A percentile compares a stretch with the other conserved stretches of the same genome.
These are phyloP conservation scores for Moelleriella libera DNA, from an alignment of 2,329 filamentous ascomycete genomes.

Conservation along the genomic window DNA sequence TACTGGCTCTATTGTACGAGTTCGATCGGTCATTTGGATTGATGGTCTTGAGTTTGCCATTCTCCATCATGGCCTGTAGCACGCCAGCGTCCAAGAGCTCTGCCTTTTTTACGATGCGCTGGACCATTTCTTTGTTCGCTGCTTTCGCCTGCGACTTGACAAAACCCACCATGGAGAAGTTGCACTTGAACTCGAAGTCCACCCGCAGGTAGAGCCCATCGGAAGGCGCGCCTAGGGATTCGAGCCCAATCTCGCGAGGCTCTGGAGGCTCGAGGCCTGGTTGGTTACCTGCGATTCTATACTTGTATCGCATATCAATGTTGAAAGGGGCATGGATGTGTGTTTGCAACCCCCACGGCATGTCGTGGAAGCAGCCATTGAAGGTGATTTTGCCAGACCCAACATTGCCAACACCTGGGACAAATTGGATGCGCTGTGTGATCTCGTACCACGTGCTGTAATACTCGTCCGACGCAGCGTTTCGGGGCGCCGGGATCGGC, in stretches of 20 bases:
- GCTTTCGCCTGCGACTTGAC: constrained; percentile 54
- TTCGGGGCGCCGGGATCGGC: constrained; percentile 50
- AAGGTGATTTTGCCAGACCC: constrained; percentile 53
- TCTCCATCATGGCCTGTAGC: constrained; percentile 52
- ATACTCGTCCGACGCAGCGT: constrained; percentile 55
- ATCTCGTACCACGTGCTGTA: constrained; percentile 67
- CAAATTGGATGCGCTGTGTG: constrained; percentile 51
- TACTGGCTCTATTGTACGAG: constrained; percentile 1
- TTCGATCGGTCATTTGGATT: constrained; percentile 36
- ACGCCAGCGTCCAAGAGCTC: constrained; percentile 53
- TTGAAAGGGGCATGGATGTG: constrained; percentile 57
- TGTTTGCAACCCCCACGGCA: constrained; percentile 58
- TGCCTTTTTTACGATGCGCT: constrained; percentile 56
- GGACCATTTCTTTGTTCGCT: constrained; percentile 53
- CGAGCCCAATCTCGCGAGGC: constrained; percentile 44
- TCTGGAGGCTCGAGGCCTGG: constrained; percentile 49
- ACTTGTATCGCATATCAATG: constrained; percentile 54
- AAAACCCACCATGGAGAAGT: constrained; percentile 48
- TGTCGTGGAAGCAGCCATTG: constrained; percentile 58
- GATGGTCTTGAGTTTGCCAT: constrained; percentile 47
- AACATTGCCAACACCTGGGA: constrained; percentile 51
- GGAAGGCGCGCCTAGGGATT: constrained; percentile 41
- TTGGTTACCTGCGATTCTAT: constrained; percentile 55
- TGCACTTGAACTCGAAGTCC: constrained; percentile 58
- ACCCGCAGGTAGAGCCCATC: constrained; percentile 56